Conservation (phyloP, 2,329 filamentous ascomycete species). For the Colletotrichum sansevieriae region DNA sequence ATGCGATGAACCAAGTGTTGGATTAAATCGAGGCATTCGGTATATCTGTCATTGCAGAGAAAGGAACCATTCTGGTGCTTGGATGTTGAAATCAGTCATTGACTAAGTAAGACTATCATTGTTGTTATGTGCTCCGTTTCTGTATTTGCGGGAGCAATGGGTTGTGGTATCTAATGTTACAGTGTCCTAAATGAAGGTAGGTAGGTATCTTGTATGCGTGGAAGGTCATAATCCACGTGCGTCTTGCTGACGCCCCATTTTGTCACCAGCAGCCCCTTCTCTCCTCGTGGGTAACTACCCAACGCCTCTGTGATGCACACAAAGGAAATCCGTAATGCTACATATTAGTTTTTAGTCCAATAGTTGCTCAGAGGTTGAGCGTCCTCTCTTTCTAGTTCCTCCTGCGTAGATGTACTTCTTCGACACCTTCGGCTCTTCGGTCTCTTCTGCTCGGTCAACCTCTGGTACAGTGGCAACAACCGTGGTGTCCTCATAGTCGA, state of each 20-base stretch:
- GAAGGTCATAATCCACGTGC: conserved; percentile 30
- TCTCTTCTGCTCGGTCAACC: too few species aligned
- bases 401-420: not conserved
- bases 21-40: too few species aligned
- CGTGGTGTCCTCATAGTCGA: too few species aligned
- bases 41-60: too few species aligned
- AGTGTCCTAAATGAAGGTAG: conserved; percentile 24
- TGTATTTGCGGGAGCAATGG: conserved; percentile 24
- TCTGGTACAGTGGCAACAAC: too few species aligned
- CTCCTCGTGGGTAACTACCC: not conserved
- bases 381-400: not conserved
- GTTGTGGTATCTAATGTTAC: conserved; percentile 36
- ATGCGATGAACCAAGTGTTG: too few species aligned
- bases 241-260: not conserved
- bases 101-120: conserved; percentile 16
- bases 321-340: conserved; percentile 29
- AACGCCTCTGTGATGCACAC: conserved; percentile 12
- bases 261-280: not conserved
- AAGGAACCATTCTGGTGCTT: too few species aligned
- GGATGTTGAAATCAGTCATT: not conserved
- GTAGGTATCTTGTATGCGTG: conserved; percentile 31
- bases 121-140: conserved; percentile 18
- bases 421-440: not conserved
- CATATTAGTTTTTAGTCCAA: conserved; percentile 32
- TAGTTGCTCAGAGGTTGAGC: not conserved